Evolutionary conservation across 2,329 filamentous ascomycete species (phyloP), one percentile per base, ranked within the genome.

Genomic region (Bisporella sp.): DNA sequence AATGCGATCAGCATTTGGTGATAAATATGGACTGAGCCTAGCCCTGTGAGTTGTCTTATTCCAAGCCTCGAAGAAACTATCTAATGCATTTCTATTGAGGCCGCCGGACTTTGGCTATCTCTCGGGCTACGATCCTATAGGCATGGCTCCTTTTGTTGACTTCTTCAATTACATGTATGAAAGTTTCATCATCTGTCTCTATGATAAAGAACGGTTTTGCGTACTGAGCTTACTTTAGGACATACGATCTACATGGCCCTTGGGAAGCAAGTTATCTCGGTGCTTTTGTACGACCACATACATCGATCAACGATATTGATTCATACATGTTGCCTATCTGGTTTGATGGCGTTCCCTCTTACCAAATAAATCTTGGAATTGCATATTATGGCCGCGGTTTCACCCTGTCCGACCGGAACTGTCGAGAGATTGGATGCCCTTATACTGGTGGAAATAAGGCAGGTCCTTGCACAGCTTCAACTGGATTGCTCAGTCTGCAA

Each of bases 371-470:
- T 49, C 57, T 78, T 3, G 75, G 75, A 0, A 48, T 76, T 1
- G 72, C 72, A 1, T 68, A 66, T 45, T 78, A 78, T 47, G 74
- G 73, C 0, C 64, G 74, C 5, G 68, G 71, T 2, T 76, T 71
- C 43, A 75, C 69, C 0, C 48, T 65, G 4, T 44, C 50, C 3
- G 56, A 61, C 43, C 41, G 49, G 0, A 48, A 40, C 4, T 64
- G 60, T 50, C 59, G 52, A 33, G 59, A 54, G 13, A 43, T 61
- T 4, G 56, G 58, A 2, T 65, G 65, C 53, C 53, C 57, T 6
- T 63, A 63, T 39, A 33, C 48, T 4, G 51, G 58, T 29, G 48
- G 43, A 0, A 57, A 47, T 29, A 56, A 56, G 5, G 48, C 62
- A 21, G 66, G 68, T 3, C 48, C 47, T 7, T 69, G 67, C 50